Conservation (phyloP, 208 protist genomes). For the Lotmaria passim region DNA sequence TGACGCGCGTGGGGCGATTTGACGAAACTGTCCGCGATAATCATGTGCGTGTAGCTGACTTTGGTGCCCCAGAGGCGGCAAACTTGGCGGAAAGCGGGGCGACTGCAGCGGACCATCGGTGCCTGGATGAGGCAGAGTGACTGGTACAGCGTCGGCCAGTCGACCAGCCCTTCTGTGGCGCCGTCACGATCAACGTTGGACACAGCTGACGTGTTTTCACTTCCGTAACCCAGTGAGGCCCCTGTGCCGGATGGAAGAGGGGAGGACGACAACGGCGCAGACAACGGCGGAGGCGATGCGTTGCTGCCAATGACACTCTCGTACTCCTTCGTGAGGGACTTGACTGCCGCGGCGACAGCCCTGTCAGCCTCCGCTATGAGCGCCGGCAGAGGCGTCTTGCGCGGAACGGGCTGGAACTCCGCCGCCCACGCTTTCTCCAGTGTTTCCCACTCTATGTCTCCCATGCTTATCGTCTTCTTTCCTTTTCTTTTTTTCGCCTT, state of each 20-base stretch:
- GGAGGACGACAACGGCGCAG: neutral
- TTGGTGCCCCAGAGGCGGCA: constrained; percentile 76
- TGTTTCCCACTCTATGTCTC: constrained; percentile 16
- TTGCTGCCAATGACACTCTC: neutral
- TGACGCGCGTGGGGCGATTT: constrained; percentile 71
- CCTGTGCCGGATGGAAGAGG: neutral
- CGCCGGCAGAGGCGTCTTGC: constrained; percentile 6
- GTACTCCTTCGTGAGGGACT: constrained; percentile 22
- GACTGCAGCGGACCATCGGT: constrained; percentile 94
- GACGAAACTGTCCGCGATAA: constrained; percentile 86
- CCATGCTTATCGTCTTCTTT: neutral
- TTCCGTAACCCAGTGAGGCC: neutral
- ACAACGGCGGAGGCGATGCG: neutral
- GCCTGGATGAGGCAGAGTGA: constrained; percentile 73
- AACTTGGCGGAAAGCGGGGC: constrained; percentile 82
- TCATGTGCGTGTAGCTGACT: constrained; percentile 93
- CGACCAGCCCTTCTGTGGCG: neutral
- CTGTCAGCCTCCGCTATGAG: constrained; percentile 23
- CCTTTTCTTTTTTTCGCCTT: neutral
- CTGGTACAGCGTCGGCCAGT: constrained; percentile 41
- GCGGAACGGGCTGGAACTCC: neutral
- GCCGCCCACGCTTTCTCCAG: constrained; percentile 28
- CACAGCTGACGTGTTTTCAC: neutral
- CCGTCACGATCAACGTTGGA: neutral
- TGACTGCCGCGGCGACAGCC: constrained; percentile 16